Conservation (phyloP, 257 asterid genomes). For the Nicotiana obtusifolia region DNA sequence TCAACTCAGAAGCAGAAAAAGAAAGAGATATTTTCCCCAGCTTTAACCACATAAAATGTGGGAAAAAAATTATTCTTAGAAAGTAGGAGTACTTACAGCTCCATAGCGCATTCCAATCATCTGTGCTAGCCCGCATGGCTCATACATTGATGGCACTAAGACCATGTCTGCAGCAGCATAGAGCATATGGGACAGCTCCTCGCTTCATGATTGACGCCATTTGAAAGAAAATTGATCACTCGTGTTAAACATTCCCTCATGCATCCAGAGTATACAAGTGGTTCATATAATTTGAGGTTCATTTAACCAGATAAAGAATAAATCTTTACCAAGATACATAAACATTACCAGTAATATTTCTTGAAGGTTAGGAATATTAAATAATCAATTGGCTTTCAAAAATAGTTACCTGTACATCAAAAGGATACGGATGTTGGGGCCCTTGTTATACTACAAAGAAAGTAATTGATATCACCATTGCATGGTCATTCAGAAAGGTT, state of each 20-base stretch:
- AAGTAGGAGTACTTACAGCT: constrained; percentile 44
- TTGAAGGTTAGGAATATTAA: background rate
- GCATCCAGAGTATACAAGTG: background rate
- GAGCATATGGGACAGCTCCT: constrained; percentile 91
- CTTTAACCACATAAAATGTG: background rate
- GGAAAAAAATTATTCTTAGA: background rate
- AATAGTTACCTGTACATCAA: constrained; percentile 60
- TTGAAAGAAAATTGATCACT: background rate
- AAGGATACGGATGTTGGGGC: constrained; percentile 72
- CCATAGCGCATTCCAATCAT: constrained; percentile 97
- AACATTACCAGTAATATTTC: background rate
- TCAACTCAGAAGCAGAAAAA: background rate
- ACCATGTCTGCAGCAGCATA: constrained; percentile 95
- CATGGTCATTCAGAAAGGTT: constrained; percentile 5
- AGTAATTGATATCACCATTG: constrained; percentile 15
- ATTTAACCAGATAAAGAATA: background rate
- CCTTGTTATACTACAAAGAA: constrained; percentile 62
- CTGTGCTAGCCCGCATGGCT: constrained; percentile 93
- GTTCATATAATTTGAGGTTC: background rate
- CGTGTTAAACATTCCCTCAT: background rate
- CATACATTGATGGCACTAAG: constrained; percentile 88
- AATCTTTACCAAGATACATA: background rate
- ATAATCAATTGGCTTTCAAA: background rate
- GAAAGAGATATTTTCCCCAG: background rate
- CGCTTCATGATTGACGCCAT: constrained; percentile 43